Base-by-base conservation (phyloP, 1,284 basidiomycete species). In the Xerocomus subilludens region DNA sequence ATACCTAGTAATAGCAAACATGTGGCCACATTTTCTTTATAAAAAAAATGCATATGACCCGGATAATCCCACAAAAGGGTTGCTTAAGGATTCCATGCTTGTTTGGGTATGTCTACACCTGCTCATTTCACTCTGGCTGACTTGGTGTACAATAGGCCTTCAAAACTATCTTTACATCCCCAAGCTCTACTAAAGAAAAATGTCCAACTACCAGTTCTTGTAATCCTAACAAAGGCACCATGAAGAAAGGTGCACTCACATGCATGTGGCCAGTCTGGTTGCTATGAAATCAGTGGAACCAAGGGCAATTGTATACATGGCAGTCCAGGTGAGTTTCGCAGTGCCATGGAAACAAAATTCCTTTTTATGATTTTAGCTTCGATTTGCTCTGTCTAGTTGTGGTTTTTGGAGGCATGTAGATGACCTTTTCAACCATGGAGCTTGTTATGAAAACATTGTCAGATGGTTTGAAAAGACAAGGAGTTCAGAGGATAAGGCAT, bases 1-100 rank as follows among this genome's bases (percentile, higher is more conserved):
- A 27, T 78, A 62, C 27, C 69, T 73, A 2, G 62, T 78, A 1
- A 78, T 59, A 0, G 67, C 68, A 0, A 33, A 64, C 67, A 60
- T 58, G 3, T 78, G 77, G 77, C 77, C 73, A 5, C 60, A 38
- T 1, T 67, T 76, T 18, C 42, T 75, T 3, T 74, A 78, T 33
- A 47, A 51, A 33, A 30, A 74, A 2, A 21, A 51, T 2, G 8
- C 20, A 47, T 74, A 73, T 25, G 53, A 78, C n/a, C 49, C 71
- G 1, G 18, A 49, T 16, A 42, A 78, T 27, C 60, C 64, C 0
- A n/a, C 53, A 7, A 63, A 69, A 20, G 73, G 76, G 1, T 58
- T 78, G 4, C 73, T 78, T 66, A 72, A 66, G 35, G 58, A 59
- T 7, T 16, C 45, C 5, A 16, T 60, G 6, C 49, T 69, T 4